Evolutionary conservation across 768 basidiomycete species (phyloP), one percentile per base, ranked within the genome.

Genomic region (Clathrus columnatus): DNA sequence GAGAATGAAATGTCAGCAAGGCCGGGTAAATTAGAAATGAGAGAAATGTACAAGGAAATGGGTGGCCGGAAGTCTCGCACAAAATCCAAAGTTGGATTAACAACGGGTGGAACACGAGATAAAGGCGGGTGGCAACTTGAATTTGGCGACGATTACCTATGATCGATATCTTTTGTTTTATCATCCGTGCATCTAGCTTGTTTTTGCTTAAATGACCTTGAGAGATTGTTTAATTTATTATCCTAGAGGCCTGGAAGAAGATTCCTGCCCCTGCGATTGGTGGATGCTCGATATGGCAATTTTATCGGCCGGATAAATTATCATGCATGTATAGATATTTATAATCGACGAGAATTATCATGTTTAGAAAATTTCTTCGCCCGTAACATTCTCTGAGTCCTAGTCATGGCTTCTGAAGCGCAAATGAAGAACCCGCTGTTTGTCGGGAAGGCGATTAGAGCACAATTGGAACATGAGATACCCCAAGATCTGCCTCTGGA

Each of bases 21-120:
- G 18, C 90, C 87, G 26, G 80, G 80, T 48, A 95, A 94, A 69
- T 57, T 81, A 2, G 89, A 92, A 68, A 91, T 92, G 85, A 79
- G 92, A 41, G 87, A 86, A 62, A 83, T 86, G 77, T 96, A 95
- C 73, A 94, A 94, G 71, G 86, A 89, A 54, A 71, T 94, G 8
- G 87, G 86, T 18, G 92, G 92, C 16, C 77, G 92, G 59, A 96
- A 94, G 70, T 73, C 83, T 2, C 80, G 78, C 63, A 71, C 66
- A 16, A 96, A 95, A 72, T 73, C 75, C 36, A 91, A 89, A 68
- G 67, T 66, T 23, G 63, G 61, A 18, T 55, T 62, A 47, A 79
- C 61, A 5, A 36, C n/a, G n/a, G 36, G 11, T 11, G 61, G 79
- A 56, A 64, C 75, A 1, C 79, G 87, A 65, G 91, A 94, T 65